These are phyloP conservation scores for Volvox africanus DNA, from an alignment of 139 green algal species.

Conservation along the genomic window DNA sequence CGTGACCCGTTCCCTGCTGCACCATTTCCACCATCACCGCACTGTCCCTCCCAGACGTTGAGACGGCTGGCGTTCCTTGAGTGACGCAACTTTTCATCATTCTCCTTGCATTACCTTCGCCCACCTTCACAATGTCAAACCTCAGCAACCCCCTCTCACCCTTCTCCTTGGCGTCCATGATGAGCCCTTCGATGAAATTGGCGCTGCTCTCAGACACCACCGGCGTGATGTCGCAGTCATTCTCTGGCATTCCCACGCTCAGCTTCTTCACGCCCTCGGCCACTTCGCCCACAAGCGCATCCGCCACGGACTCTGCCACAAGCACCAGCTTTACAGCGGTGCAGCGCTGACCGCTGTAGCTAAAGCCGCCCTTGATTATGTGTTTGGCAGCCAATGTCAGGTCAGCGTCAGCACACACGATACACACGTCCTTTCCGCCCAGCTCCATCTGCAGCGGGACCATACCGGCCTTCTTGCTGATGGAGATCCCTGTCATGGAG, in stretches of 20 bases:
- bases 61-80: too few species aligned
- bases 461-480: constrained; percentile 89
- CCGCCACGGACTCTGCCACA: constrained; percentile 79
- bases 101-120: too few species aligned
- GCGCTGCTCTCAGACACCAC: constrained; percentile 83
- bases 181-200: constrained; percentile 93
- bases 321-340: constrained; percentile 95
- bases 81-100: too few species aligned
- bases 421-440: constrained; percentile 94
- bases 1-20: too few species aligned
- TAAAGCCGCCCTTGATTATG: constrained; percentile 96
- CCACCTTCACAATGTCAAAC: too few species aligned
- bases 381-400: constrained; percentile 86
- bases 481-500: constrained; percentile 51
- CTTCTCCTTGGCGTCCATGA: constrained; percentile 79
- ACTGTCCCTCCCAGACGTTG: too few species aligned
- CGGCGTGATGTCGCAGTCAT: constrained; percentile 90
- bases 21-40: too few species aligned
- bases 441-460: constrained; percentile 98
- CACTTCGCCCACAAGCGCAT: constrained; percentile 82
- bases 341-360: constrained; percentile 93
- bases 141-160: constrained; percentile 33
- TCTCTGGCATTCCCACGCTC: constrained; percentile 88
- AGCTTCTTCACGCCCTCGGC: constrained; percentile 78
- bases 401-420: constrained; percentile 93